phyloP scores from a whole-genome alignment of 176 grass and related monocot genomes.

The Tuctoria greenei region DNA sequence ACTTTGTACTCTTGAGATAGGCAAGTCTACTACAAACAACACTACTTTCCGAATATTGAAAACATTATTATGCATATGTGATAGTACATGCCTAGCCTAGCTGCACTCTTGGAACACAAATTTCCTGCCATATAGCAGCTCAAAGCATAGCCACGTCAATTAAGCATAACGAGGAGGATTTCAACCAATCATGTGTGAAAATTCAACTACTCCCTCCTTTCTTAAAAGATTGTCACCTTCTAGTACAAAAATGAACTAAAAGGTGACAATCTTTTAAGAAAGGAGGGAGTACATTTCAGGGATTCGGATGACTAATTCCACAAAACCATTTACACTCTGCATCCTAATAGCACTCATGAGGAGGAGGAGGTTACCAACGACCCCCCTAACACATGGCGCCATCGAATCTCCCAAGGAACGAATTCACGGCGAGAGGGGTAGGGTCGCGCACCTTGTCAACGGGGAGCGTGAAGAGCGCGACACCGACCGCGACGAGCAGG shows the following conservation, averaged over 20 bases:
- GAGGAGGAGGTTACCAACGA: background rate
- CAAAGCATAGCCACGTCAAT: background rate
- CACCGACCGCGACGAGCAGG: constrained; percentile 55
- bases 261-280: too few species aligned
- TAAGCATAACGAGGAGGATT: background rate
- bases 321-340: background rate
- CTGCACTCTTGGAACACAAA: background rate
- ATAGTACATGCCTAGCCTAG: background rate
- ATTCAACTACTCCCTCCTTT: too few species aligned
- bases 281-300: too few species aligned
- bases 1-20: background rate
- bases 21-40: background rate
- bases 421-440: background rate
- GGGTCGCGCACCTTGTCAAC: constrained; percentile 64
- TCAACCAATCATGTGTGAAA: background rate
- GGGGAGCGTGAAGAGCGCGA: constrained; percentile 82
- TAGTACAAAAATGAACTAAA: too few species aligned
- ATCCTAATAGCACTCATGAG: background rate
- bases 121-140: background rate
- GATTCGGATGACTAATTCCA: background rate
- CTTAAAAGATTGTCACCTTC: too few species aligned
- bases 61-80: background rate
- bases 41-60: background rate
- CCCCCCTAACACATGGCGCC: background rate
- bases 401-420: background rate